These are phyloP conservation scores for Chytriomyces confervae DNA, from an alignment of 192 early-diverging fungal species.

Conservation along the genomic window DNA sequence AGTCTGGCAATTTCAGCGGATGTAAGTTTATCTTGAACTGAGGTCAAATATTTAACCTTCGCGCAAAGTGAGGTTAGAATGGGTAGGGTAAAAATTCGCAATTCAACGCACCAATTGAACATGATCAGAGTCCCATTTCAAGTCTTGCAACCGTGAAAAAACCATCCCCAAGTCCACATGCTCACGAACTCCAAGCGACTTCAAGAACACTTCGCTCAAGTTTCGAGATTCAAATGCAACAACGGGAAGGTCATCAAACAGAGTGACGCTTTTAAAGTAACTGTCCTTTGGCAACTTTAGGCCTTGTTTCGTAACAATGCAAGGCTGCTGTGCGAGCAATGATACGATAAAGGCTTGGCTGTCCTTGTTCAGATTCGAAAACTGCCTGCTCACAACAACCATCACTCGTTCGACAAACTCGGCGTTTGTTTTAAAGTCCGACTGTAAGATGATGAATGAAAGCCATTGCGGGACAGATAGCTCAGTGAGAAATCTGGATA, in stretches of 20 bases:
- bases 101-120: constrained; percentile 60
- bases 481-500: constrained; percentile 50
- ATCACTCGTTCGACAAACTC: constrained; percentile 75
- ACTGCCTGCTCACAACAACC: constrained; percentile 57
- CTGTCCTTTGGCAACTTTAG: constrained; percentile 69
- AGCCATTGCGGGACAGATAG: constrained; percentile 70
- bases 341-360: constrained; percentile 42
- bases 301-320: constrained; percentile 76
- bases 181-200: constrained; percentile 79
- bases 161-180: constrained; percentile 85
- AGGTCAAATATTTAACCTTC: constrained; percentile 72
- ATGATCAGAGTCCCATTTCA: constrained; percentile 78
- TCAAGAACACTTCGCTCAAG: constrained; percentile 64
- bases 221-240: constrained; percentile 61
- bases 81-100: neutral
- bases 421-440: constrained; percentile 56
- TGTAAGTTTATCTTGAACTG: constrained; percentile 68
- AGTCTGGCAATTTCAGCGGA: constrained; percentile 65
- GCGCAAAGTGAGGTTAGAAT: constrained; percentile 37
- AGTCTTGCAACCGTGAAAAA: constrained; percentile 77
- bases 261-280: constrained; percentile 79
- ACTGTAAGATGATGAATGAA: constrained; percentile 51
- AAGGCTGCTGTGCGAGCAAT: constrained; percentile 45
- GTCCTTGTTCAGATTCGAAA: constrained; percentile 21
- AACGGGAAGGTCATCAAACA: constrained; percentile 85